phyloP scores from a whole-genome alignment of 805 yeast genomes.

The Ogataea corticis region DNA sequence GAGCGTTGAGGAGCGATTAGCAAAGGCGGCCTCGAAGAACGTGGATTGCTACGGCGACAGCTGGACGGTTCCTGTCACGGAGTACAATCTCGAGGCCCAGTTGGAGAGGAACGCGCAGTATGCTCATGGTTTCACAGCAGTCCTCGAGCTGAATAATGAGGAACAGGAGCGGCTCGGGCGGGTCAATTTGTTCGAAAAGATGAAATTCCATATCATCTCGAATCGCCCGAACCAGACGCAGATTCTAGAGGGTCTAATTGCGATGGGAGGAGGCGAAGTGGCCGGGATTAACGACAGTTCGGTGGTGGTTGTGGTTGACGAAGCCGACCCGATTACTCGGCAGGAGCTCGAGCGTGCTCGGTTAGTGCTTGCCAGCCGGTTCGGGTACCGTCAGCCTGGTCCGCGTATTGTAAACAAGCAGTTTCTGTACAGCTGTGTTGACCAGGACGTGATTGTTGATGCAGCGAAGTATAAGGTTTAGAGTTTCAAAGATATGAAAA shows the following conservation, averaged over 20 bases:
- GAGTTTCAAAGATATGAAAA: too few relatives aligned
- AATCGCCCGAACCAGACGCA: slow-evolving; percentile 12
- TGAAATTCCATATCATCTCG: slow-evolving; percentile 36
- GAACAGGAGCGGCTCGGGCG: background rate
- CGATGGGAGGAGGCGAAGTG: slow-evolving; percentile 46
- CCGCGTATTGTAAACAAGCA: slow-evolving; percentile 38
- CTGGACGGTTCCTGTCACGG: slow-evolving; percentile 37
- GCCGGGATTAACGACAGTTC: slow-evolving; percentile 34
- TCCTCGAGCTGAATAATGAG: background rate
- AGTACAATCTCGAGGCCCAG: slow-evolving; percentile 24
- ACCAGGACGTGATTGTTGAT: slow-evolving; percentile 18
- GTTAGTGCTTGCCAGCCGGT: slow-evolving; percentile 1
- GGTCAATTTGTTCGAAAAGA: slow-evolving; percentile 33
- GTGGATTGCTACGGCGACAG: slow-evolving; percentile 70
- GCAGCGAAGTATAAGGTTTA: slow-evolving; percentile 10
- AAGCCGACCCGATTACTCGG: slow-evolving; percentile 6
- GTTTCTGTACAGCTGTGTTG: slow-evolving; percentile 37
- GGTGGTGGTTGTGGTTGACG: slow-evolving; percentile 38
- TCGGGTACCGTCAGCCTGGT: slow-evolving; percentile 21
- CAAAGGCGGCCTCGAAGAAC: slow-evolving; percentile 31
- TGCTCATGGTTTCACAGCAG: background rate
- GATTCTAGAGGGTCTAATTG: slow-evolving; percentile 29
- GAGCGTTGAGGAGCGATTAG: slow-evolving; percentile 36
- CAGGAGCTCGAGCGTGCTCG: slow-evolving; percentile 2
- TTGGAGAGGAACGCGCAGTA: slow-evolving; percentile 4